Percentiles rank a stretch among this genome's conserved stretches.
phyloP scores from a whole-genome alignment of 768 basidiomycete genomes.

The Wakefieldia striispora region DNA sequence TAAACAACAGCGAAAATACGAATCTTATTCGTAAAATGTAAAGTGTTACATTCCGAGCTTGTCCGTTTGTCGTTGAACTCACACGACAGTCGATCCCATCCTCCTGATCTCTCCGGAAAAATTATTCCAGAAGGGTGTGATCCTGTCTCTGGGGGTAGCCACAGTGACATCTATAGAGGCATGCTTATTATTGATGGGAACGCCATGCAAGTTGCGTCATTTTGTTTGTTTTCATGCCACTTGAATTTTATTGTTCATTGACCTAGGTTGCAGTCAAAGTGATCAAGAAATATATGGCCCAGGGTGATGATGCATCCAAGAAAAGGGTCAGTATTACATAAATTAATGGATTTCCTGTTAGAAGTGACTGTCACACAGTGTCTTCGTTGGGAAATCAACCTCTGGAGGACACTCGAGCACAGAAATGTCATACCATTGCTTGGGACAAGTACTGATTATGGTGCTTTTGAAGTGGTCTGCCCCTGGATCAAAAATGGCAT shows the following conservation, averaged over 20 bases:
- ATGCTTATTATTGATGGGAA: too few species aligned
- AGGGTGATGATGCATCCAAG: slow-evolving; percentile 12
- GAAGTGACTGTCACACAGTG: not conserved
- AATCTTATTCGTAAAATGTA: slow-evolving; percentile 13
- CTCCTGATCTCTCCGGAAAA: slow-evolving; percentile 12
- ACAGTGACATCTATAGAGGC: slow-evolving; percentile 21
- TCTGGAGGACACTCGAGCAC: slow-evolving; percentile 8
- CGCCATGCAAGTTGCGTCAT: slow-evolving; percentile 10
- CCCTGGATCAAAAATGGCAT: too few species aligned
- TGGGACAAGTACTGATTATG: not conserved
- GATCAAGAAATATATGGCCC: slow-evolving; percentile 12
- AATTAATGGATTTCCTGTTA: too few species aligned
- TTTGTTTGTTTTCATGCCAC: not conserved
- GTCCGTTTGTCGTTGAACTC: not conserved
- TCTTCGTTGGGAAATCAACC: not conserved
- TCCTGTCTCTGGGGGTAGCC: slow-evolving; percentile 19
- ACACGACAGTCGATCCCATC: slow-evolving; percentile 7
- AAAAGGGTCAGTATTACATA: too few species aligned
- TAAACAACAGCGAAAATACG: slow-evolving; percentile 4
- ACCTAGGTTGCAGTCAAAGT: slow-evolving; percentile 2
- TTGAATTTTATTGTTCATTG: not conserved
- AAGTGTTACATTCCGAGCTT: not conserved
- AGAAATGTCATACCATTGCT: not conserved
- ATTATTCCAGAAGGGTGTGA: slow-evolving; percentile 7
- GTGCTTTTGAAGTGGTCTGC: too few species aligned